Percentiles rank a stretch among this genome's conserved stretches.
These are phyloP conservation scores for Yamadazyma trypodendri DNA, from an alignment of 1,139 yeast genomes.

Conservation along the genomic window DNA sequence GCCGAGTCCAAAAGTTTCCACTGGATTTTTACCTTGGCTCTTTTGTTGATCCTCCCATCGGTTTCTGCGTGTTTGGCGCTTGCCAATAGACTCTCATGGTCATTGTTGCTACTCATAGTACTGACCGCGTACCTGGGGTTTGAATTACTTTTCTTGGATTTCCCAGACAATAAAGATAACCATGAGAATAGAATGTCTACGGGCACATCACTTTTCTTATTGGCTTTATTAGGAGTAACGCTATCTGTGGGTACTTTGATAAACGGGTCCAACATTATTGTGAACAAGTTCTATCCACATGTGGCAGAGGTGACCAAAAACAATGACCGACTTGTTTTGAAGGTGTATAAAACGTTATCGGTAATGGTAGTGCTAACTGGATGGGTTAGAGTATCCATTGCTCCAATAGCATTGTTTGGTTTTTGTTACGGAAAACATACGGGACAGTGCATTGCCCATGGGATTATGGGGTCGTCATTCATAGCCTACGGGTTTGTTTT, in stretches of 20 bases:
- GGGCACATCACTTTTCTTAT: conserved; percentile 64
- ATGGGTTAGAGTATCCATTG: conserved; percentile 71
- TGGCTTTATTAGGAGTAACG: conserved; percentile 43
- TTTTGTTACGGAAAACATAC: conserved; percentile 69
- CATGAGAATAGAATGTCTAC: conserved; percentile 65
- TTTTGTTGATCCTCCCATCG: conserved; percentile 55
- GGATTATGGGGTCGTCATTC: conserved; percentile 92
- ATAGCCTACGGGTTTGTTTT: conserved; percentile 74
- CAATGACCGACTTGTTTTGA: conserved; percentile 14
- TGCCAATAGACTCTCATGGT: conserved; percentile 48
- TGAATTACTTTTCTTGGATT: conserved; percentile 56
- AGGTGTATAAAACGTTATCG: conserved; percentile 47
- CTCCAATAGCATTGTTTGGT: conserved; percentile 81
- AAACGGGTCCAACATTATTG: conserved; percentile 50
- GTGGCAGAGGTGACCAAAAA: conserved; percentile 21
- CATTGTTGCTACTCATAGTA: conserved; percentile 47
- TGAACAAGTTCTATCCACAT: conserved; percentile 37
- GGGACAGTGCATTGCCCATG: conserved; percentile 96
- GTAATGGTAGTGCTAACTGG: conserved; percentile 52
- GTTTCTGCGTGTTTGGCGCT: conserved; percentile 52
- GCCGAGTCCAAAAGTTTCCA: conserved; percentile 60
- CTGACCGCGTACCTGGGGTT: conserved; percentile 50
- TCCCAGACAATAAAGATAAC: conserved; percentile 58
- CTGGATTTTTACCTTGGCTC: conserved; percentile 52
- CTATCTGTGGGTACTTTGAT: conserved; percentile 55